These are phyloP conservation scores for Lobosporangium transversale DNA, from an alignment of 192 early-diverging fungal species.

Conservation along the genomic window DNA sequence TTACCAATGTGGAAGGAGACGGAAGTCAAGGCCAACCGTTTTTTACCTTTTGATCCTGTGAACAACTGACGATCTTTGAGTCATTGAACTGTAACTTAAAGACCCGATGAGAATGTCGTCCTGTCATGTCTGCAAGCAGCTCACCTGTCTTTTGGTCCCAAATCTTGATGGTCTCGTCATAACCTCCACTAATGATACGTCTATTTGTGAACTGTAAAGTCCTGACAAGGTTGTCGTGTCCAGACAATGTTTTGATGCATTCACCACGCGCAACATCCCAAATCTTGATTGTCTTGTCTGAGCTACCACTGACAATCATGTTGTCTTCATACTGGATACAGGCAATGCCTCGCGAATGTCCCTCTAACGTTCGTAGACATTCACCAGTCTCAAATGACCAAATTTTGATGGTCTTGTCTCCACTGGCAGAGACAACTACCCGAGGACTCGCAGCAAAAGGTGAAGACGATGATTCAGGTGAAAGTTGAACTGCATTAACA, in stretches of 20 bases:
- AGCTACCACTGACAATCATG: constrained; percentile 85
- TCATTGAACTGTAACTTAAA: constrained; percentile 87
- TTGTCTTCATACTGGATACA: constrained; percentile 91
- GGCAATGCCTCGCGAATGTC: constrained; percentile 86
- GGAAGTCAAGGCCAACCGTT: too few species aligned
- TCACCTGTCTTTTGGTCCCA: constrained; percentile 82
- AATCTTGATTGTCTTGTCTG: constrained; percentile 81
- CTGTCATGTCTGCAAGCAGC: constrained; percentile 62
- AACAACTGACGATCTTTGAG: constrained; percentile 85
- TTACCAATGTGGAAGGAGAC: too few species aligned
- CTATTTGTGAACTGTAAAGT: constrained; percentile 74
- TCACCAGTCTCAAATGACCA: constrained; percentile 83
- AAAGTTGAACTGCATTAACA: constrained; percentile 84
- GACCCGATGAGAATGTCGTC: constrained; percentile 70
- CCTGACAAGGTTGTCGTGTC: constrained; percentile 76
- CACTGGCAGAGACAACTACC: constrained; percentile 77
- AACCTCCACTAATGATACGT: constrained; percentile 85
- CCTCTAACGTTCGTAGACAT: constrained; percentile 71
- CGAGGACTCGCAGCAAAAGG: constrained; percentile 81
- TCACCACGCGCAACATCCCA: constrained; percentile 59
- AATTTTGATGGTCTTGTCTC: constrained; percentile 85
- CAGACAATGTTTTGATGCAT: constrained; percentile 57
- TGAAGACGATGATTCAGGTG: constrained; percentile 74
- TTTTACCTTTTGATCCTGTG: constrained; percentile 73
- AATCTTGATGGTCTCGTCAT: constrained; percentile 88